phyloP scores from a whole-genome alignment of 2,329 filamentous ascomycete species.

The Bipolaris sorokiniana region DNA sequence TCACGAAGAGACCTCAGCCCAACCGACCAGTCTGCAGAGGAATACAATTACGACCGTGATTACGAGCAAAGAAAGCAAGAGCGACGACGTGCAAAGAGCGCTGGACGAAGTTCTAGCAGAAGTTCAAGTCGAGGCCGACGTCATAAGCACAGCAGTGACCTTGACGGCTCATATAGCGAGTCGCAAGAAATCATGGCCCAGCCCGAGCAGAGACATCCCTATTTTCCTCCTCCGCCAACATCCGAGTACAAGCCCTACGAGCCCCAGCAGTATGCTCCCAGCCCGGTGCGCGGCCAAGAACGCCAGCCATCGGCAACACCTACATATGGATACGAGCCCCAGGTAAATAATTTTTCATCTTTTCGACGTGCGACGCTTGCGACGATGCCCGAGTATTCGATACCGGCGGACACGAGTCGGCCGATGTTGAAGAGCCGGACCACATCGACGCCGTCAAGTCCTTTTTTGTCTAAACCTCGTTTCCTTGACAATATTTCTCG shows the following conservation, averaged over 20 bases:
- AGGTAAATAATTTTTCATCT: slow-evolving; percentile 47
- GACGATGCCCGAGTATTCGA: slow-evolving; percentile 28
- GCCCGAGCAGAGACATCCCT: slow-evolving; percentile 33
- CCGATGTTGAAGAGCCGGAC: slow-evolving; percentile 31
- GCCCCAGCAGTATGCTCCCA: slow-evolving; percentile 42
- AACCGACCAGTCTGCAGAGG: slow-evolving; percentile 36
- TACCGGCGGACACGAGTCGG: slow-evolving; percentile 29
- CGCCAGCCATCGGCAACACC: slow-evolving; percentile 33
- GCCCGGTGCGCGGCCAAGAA: slow-evolving; percentile 22
- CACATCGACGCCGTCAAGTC: slow-evolving; percentile 24
- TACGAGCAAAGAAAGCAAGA: slow-evolving; percentile 30
- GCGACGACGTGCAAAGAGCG: slow-evolving; percentile 36
- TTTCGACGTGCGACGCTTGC: slow-evolving; percentile 38
- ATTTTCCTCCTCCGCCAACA: slow-evolving; percentile 43
- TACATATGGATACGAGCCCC: slow-evolving; percentile 39
- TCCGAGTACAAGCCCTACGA: slow-evolving; percentile 47
- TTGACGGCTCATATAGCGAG: slow-evolving; percentile 35
- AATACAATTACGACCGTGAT: slow-evolving; percentile 39
- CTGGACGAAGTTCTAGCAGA: slow-evolving; percentile 31
- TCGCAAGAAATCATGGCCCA: slow-evolving; percentile 33
- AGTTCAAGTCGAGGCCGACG: slow-evolving; percentile 40
- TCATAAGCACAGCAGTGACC: slow-evolving; percentile 29
- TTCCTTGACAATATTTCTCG: slow-evolving; percentile 29
- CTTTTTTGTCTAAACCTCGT: slow-evolving; percentile 25
- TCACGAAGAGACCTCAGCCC: slow-evolving; percentile 38